phyloP scores from a whole-genome alignment of 441 rosid genomes.

The Corymbia calophylla region DNA sequence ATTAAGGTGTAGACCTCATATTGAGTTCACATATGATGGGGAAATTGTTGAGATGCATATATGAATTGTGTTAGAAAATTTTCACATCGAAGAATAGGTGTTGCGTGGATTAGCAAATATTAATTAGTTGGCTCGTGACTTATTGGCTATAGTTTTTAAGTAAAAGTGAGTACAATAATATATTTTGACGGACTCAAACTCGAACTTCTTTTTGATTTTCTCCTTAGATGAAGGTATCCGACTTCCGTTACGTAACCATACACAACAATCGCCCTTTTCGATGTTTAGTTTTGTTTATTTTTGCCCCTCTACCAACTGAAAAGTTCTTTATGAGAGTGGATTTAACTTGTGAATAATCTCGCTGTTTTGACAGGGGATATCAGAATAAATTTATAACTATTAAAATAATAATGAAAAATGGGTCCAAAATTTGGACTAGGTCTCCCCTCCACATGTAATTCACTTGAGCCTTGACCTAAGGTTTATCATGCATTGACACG shows the following conservation, averaged over 20 bases:
- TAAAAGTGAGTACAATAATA: not conserved
- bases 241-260: fast-evolving
- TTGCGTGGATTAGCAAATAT: not conserved
- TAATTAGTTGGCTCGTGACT: not conserved
- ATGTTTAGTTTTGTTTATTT: not conserved
- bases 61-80: not conserved
- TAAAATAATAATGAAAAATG: not conserved
- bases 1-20: not conserved
- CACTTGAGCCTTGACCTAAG: not conserved
- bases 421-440: not conserved
- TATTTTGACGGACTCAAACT: too few species aligned
- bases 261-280: not conserved
- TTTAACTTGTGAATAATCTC: fast-evolving
- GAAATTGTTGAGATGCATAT: not conserved
- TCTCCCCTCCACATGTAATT: not conserved
- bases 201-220: not conserved
- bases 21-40: fast-evolving
- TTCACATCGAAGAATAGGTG: fast-evolving
- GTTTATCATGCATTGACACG: not conserved
- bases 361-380: fast-evolving
- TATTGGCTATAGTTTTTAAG: not conserved
- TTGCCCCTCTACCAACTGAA: not conserved
- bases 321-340: not conserved
- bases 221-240: fast-evolving
- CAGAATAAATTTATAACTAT: too few species aligned